Evolutionary conservation across 2,329 filamentous ascomycete genomes (phyloP).

Genomic region (Colletotrichum kahawae): DNA sequence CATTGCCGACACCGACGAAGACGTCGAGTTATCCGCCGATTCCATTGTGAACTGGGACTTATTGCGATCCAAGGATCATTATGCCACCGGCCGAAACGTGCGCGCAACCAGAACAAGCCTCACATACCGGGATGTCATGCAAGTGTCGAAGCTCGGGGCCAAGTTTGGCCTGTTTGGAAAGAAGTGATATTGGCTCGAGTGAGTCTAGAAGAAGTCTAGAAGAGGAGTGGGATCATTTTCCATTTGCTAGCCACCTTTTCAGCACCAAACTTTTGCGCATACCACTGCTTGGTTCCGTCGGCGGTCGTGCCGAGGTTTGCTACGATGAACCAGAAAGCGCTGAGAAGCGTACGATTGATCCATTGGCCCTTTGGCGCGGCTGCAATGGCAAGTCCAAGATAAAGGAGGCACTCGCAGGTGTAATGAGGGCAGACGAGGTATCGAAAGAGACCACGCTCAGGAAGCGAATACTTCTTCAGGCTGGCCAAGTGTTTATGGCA

Average conservation of each 20-base stretch:
- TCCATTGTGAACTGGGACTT: conserved; percentile 77
- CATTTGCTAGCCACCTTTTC: conserved; percentile 67
- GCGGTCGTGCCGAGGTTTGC: conserved; percentile 86
- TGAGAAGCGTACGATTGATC: conserved; percentile 76
- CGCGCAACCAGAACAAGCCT: conserved; percentile 72
- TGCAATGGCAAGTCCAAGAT: conserved; percentile 76
- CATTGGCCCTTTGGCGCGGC: conserved; percentile 70
- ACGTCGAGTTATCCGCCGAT: conserved; percentile 64
- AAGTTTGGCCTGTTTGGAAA: conserved; percentile 62
- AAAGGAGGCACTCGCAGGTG: conserved; percentile 84
- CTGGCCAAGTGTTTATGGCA: conserved; percentile 74
- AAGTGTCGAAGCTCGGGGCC: conserved; percentile 75
- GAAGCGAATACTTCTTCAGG: conserved; percentile 83
- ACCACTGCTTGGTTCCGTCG: conserved; percentile 79
- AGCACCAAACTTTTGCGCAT: conserved; percentile 73
- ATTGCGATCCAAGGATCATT: conserved; percentile 54
- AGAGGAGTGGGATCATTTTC: conserved; percentile 78
- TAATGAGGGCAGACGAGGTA: conserved; percentile 87
- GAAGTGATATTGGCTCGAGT: conserved; percentile 34
- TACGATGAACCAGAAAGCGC: conserved; percentile 73
- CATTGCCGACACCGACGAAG: conserved; percentile 69
- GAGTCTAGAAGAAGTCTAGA: conserved; percentile 59
- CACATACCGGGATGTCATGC: conserved; percentile 86
- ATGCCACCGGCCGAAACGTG: conserved; percentile 57
- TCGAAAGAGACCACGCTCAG: conserved; percentile 73